A percentile compares a stretch with the other conserved stretches of the same genome.
These are phyloP conservation scores for Diddensiella caesifluorescens DNA, from an alignment of 805 yeast genomes.

Conservation along the genomic window DNA sequence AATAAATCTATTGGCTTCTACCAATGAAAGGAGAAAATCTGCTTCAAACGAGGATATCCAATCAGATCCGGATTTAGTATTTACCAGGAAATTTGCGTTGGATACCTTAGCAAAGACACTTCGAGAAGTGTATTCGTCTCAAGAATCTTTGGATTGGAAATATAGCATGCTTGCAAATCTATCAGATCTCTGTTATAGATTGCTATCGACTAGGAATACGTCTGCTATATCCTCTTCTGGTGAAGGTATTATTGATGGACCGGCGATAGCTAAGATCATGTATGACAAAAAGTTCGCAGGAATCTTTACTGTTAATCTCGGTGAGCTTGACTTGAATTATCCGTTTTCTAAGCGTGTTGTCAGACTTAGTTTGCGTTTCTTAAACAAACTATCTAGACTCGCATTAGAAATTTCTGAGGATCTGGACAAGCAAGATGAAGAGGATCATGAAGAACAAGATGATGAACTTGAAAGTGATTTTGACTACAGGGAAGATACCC, in stretches of 20 bases:
- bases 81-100: constrained; percentile 66
- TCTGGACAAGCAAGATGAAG: constrained; percentile 47
- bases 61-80: constrained; percentile 61
- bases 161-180: constrained; percentile 53
- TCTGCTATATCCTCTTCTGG: constrained; percentile 12
- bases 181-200: constrained; percentile 39
- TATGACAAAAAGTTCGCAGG: constrained; percentile 52
- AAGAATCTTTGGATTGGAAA: constrained; percentile 37
- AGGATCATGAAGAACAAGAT: constrained; percentile 42
- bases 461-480: constrained; percentile 58
- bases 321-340: constrained; percentile 66
- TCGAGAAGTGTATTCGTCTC: constrained; percentile 43
- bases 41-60: constrained; percentile 31
- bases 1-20: constrained; percentile 56
- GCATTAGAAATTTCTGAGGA: constrained; percentile 36
- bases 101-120: constrained; percentile 62
- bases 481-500: constrained; percentile 56
- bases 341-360: constrained; percentile 59
- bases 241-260: constrained; percentile 42
- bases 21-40: constrained; percentile 40
- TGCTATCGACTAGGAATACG: constrained; percentile 29
- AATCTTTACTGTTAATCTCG: constrained; percentile 53
- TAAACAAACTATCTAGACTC: constrained; percentile 43
- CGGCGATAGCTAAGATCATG: constrained; percentile 57
- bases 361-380: constrained; percentile 53